A percentile compares a stretch with the other conserved stretches of the same genome.
Evolutionary conservation across 805 yeast species (phyloP).

Genomic region (Sporopachydermia quercuum): DNA sequence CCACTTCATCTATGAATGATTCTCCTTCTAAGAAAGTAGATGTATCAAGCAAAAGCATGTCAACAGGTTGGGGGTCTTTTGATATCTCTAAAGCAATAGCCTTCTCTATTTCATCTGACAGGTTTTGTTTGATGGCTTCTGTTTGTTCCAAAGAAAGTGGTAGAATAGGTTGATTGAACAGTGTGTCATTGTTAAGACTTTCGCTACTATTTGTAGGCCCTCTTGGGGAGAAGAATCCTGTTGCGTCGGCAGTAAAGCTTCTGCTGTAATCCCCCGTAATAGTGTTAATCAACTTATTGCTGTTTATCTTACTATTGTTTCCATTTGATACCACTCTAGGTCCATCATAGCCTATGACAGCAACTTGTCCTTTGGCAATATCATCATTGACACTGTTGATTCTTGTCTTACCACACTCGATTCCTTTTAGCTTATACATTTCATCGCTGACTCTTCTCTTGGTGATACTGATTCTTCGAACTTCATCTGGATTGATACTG

Average conservation of each 20-base stretch:
- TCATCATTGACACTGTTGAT: background rate
- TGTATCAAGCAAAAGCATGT: background rate
- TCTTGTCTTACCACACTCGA: background rate
- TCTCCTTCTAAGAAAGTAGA: background rate
- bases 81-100: background rate
- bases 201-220: too few relatives aligned
- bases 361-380: background rate
- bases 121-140: background rate
- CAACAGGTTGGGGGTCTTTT: background rate
- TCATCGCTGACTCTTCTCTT: constrained; percentile 3
- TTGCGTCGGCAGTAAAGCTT: background rate
- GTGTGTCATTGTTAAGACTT: too few relatives aligned
- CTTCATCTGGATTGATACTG: constrained; percentile 2
- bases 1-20: background rate
- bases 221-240: too few relatives aligned
- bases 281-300: background rate
- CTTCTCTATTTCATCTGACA: background rate
- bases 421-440: background rate
- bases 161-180: too few relatives aligned
- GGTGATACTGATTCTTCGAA: background rate
- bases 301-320: too few relatives aligned
- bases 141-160: background rate
- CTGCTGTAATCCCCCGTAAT: background rate
- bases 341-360: background rate
- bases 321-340: background rate